phyloP scores from a whole-genome alignment of 352 stramenopile genomes.

The Globisporangium spiculum region DNA sequence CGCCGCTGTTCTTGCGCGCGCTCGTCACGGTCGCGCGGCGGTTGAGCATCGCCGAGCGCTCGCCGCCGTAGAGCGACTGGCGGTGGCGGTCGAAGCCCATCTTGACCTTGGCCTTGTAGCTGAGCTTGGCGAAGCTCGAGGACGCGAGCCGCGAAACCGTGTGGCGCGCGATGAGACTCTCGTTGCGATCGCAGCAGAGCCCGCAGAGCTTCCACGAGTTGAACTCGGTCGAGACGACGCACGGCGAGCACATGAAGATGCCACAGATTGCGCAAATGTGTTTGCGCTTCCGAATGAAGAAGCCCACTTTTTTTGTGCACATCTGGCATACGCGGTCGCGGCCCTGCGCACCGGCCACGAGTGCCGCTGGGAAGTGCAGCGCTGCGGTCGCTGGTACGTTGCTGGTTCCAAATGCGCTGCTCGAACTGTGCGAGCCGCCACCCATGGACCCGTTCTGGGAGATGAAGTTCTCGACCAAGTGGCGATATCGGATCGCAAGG shows the following conservation, averaged over 20 bases:
- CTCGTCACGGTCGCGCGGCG: conserved; percentile 18
- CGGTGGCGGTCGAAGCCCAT: conserved; percentile 20
- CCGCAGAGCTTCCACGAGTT: conserved; percentile 59
- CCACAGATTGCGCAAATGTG: conserved; percentile 64
- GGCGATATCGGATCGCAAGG: conserved; percentile 57
- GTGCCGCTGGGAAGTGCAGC: conserved; percentile 21
- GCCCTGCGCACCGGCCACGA: conserved; percentile 31
- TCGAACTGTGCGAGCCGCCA: conserved; percentile 2
- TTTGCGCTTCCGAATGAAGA: conserved; percentile 60
- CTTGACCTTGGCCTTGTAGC: conserved; percentile 24
- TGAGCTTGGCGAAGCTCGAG: conserved; percentile 20
- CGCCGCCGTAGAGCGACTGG: conserved; percentile 20
- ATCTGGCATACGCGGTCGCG: conserved; percentile 62
- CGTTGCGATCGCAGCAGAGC: conserved; percentile 63
- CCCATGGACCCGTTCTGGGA: conserved; percentile 15
- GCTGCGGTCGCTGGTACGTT: conserved; percentile 26
- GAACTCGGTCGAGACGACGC: conserved; percentile 58
- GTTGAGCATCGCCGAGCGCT: conserved; percentile 19
- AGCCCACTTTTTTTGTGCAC: conserved; percentile 53
- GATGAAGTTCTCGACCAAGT: conserved; percentile 50
- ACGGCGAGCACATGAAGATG: conserved; percentile 59
- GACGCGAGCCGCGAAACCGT: conserved; percentile 51
- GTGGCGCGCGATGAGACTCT: conserved; percentile 53
- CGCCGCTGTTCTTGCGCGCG: conserved; percentile 18
- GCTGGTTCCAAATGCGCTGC: background rate